Evolutionary conservation across 1,284 basidiomycete genomes (phyloP).

Genomic region (Microbotryum silenes-acaulis): DNA sequence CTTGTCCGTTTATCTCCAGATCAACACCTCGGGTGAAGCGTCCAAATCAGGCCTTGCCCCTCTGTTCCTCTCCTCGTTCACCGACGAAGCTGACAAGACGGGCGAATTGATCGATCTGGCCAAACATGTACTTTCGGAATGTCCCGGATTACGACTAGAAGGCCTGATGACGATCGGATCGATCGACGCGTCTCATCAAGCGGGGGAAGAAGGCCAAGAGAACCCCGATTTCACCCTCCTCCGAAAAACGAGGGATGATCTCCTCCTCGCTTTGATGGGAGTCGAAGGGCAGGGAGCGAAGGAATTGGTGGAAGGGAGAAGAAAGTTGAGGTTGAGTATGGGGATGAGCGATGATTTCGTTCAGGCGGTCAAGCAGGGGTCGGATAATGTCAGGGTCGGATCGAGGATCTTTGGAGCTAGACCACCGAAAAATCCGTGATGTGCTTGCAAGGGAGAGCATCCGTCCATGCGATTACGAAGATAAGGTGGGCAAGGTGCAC

Average conservation of each 20-base stretch:
- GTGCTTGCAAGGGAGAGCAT: too few species aligned
- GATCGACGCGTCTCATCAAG: constrained; percentile 57
- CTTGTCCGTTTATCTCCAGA: constrained; percentile 75
- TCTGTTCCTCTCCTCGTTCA: constrained; percentile 41
- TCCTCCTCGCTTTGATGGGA: constrained; percentile 45
- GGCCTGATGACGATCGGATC: constrained; percentile 98
- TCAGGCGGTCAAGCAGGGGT: constrained; percentile 72
- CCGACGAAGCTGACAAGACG: constrained; percentile 32
- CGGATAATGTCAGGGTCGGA: constrained; percentile 83
- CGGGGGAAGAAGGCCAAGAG: constrained; percentile 48
- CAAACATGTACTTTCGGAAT: constrained; percentile 59
- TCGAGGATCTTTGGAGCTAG: constrained; percentile 75
- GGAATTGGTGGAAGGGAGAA: constrained; percentile 48
- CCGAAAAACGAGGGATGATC: constrained; percentile 53
- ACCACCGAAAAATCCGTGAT: constrained; percentile 15
- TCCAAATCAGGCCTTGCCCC: constrained; percentile 78
- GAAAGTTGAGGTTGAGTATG: constrained; percentile 74
- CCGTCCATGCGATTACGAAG: background rate
- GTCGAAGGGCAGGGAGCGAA: constrained; percentile 40
- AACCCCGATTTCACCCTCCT: constrained; percentile 80
- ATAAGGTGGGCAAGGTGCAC: too few species aligned
- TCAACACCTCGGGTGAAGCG: constrained; percentile 90
- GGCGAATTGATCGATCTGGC: constrained; percentile 62
- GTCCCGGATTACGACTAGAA: constrained; percentile 64
- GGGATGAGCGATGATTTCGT: constrained; percentile 97